Evolutionary conservation across 768 basidiomycete species (phyloP).

Genomic region (Collybia mongolica): DNA sequence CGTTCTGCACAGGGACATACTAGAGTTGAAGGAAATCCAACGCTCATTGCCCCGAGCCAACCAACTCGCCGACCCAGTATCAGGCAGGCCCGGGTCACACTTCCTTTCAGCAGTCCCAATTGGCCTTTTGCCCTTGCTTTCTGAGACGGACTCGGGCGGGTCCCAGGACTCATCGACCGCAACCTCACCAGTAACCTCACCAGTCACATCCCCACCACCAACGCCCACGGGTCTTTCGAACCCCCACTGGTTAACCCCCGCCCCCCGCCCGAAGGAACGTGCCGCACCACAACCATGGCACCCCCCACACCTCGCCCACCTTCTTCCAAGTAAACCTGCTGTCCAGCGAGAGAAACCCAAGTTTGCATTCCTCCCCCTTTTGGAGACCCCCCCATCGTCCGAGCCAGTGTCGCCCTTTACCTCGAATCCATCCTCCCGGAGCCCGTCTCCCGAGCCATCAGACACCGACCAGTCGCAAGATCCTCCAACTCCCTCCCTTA

Average conservation of each 20-base stretch:
- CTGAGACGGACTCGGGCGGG: constrained; percentile 18
- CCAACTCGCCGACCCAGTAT: constrained; percentile 43
- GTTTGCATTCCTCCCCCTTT: constrained; percentile 35
- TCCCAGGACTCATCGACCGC: constrained; percentile 4
- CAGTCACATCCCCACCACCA: constrained; percentile 6
- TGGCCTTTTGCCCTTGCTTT: constrained; percentile 55
- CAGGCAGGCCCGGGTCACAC: constrained; percentile 37
- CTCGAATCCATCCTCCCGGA: constrained; percentile 14
- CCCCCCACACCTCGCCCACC: constrained; percentile 29
- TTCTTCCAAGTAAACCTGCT: constrained; percentile 18
- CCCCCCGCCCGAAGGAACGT: constrained; percentile 8
- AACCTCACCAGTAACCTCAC: constrained; percentile 2
- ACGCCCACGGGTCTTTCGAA: constrained; percentile 7
- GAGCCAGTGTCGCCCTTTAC: constrained; percentile 16
- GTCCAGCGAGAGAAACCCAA: constrained; percentile 23
- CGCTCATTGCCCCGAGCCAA: constrained; percentile 59
- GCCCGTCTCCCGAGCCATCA: constrained; percentile 19
- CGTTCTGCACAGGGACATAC: constrained; percentile 44
- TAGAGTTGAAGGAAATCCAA: constrained; percentile 71
- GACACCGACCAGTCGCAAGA: constrained; percentile 29
- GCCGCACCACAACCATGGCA: constrained; percentile 14
- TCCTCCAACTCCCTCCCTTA: constrained; percentile 34
- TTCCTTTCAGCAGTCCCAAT: constrained; percentile 60
- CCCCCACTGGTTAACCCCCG: constrained; percentile 8
- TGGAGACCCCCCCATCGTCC: constrained; percentile 28